Conservation (phyloP, 2,329 filamentous ascomycete species). For the Cladorrhinum sp. region DNA sequence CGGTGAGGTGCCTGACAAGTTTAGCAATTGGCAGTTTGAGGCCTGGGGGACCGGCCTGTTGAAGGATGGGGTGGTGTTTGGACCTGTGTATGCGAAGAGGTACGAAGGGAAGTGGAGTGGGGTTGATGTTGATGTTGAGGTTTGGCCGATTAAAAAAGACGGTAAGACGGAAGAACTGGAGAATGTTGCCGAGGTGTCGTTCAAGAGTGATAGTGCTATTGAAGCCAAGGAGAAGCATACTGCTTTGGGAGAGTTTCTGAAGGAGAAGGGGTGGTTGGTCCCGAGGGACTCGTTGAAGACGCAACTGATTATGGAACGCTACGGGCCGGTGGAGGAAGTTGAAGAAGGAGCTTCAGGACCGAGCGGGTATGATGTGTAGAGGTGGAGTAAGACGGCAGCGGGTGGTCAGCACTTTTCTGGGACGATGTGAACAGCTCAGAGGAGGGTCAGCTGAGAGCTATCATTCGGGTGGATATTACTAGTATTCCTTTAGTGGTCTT, state of each 20-base stretch:
- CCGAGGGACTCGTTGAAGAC: conserved; percentile 29
- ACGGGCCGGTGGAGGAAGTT: conserved; percentile 9
- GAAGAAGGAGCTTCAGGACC: background rate
- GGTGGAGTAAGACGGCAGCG: background rate
- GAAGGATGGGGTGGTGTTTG: conserved; percentile 30
- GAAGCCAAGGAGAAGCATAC: conserved; percentile 22
- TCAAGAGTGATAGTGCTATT: conserved; percentile 26
- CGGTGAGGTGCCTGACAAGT: conserved; percentile 32
- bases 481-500: no score
- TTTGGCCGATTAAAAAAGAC: conserved; percentile 32
- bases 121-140: conserved; percentile 32
- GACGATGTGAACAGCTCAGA: no score
- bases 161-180: conserved; percentile 25
- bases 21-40: conserved; percentile 30
- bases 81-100: conserved; percentile 32
- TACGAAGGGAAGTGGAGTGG: conserved; percentile 32
- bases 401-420: no score
- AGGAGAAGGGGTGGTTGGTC: conserved; percentile 30
- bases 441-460: no score
- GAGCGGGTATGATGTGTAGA: background rate
- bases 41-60: conserved; percentile 30
- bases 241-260: conserved; percentile 23
- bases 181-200: conserved; percentile 32
- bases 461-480: no score
- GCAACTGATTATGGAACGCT: conserved; percentile 30